These are phyloP conservation scores for Paramecium caudatum DNA, from an alignment of 73 alveolate species.

Conservation along the genomic window DNA sequence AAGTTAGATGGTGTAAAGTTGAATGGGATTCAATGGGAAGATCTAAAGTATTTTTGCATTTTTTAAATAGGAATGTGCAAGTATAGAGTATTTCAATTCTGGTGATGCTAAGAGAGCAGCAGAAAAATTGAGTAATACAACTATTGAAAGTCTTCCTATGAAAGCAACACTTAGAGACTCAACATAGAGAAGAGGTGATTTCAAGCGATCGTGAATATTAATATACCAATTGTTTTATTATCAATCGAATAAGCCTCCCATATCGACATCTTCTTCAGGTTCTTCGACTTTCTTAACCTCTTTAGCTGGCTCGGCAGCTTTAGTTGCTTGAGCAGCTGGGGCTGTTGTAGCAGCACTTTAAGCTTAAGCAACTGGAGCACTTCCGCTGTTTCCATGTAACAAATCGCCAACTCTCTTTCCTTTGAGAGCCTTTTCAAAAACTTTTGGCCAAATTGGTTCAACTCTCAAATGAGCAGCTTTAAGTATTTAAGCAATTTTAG, in stretches of 20 bases:
- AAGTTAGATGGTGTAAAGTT: constrained; percentile 5
- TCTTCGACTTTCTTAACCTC: constrained; percentile 76
- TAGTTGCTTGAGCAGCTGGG: constrained; percentile 76
- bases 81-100: constrained; percentile 6
- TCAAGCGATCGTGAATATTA: constrained; percentile 50
- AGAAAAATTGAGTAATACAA: not conserved
- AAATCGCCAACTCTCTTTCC: constrained; percentile 84
- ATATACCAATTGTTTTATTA: constrained; percentile 8
- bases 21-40: constrained; percentile 66
- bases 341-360: constrained; percentile 80
- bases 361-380: constrained; percentile 77
- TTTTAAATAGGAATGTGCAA: not conserved
- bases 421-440: constrained; percentile 92
- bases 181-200: constrained; percentile 40
- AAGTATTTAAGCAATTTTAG: constrained; percentile 85
- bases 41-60: not conserved
- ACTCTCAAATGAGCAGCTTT: constrained; percentile 91
- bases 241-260: constrained; percentile 69
- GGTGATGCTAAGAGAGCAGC: constrained; percentile 54
- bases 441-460: constrained; percentile 93
- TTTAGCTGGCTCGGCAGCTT: constrained; percentile 54
- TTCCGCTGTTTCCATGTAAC: constrained; percentile 86
- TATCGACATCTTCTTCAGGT: constrained; percentile 69
- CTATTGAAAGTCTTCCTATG: constrained; percentile 48
- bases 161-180: constrained; percentile 24